Evolutionary conservation across 2,329 filamentous ascomycete genomes (phyloP).

Genomic region (Harringtonia aguacate): DNA sequence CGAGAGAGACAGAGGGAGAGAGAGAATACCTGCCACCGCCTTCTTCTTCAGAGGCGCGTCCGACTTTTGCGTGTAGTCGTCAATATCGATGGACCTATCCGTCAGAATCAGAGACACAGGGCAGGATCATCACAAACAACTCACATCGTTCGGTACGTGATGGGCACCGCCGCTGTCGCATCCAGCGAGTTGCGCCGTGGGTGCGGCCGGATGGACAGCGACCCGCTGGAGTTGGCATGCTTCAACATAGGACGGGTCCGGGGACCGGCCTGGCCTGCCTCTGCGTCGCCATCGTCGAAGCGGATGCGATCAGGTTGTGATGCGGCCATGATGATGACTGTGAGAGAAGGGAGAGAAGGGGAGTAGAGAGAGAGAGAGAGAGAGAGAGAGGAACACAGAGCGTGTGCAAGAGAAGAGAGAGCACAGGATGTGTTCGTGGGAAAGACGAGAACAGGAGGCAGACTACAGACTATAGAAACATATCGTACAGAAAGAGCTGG

Average conservation of each 20-base stretch:
- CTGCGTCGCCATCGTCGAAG: conserved; percentile 6
- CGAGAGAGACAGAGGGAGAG: no score
- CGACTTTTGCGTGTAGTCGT: conserved; percentile 36
- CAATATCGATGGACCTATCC: conserved; percentile 41
- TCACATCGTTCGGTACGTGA: conserved; percentile 44
- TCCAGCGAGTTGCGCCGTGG: conserved; percentile 24
- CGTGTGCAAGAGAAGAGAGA: background rate
- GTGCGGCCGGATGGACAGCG: conserved; percentile 9
- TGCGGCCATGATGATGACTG: background rate
- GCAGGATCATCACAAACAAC: conserved; percentile 7
- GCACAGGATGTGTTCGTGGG: conserved; percentile 1
- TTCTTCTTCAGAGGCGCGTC: conserved; percentile 33
- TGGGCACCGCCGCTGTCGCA: conserved; percentile 32
- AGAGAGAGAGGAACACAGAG: no score
- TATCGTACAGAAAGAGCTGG: no score
- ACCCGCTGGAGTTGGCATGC: conserved; percentile 7
- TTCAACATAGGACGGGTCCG: background rate
- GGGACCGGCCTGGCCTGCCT: conserved; percentile 2
- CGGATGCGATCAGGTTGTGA: conserved; percentile 6
- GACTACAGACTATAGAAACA: no score
- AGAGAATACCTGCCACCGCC: conserved; percentile 7
- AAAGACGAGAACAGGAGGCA: background rate
- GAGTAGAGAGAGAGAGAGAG: background rate
- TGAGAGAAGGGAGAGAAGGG: background rate
- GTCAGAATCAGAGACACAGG: background rate